Percentiles rank a stretch among this genome's conserved stretches.
phyloP scores from a whole-genome alignment of 305 asterid genomes.

The Fraxinus angustifolia region DNA sequence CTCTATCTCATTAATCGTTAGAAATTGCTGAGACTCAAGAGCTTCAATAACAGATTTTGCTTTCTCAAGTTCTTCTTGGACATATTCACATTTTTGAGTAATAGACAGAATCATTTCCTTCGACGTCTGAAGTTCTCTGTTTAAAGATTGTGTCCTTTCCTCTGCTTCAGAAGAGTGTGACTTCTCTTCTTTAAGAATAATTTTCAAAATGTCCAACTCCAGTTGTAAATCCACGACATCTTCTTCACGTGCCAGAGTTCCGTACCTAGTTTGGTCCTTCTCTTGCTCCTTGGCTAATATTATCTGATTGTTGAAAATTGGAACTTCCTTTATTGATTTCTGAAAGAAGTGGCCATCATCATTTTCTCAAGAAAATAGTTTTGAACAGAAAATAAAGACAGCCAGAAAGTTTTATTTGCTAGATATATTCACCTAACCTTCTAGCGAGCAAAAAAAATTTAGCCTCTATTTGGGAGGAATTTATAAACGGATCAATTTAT shows the following conservation, averaged over 20 bases:
- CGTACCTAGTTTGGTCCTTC: slow-evolving; percentile 30
- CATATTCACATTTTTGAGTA: slow-evolving; percentile 48
- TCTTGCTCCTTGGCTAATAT: slow-evolving; percentile 28
- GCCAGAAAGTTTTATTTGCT: not conserved
- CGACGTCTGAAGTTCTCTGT: slow-evolving; percentile 57
- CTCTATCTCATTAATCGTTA: slow-evolving; percentile 64
- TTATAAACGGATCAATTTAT: not conserved
- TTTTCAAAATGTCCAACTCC: slow-evolving; percentile 82
- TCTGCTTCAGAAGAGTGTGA: slow-evolving; percentile 46
- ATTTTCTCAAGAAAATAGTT: slow-evolving; percentile 10
- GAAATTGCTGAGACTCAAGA: slow-evolving; percentile 80
- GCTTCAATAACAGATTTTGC: slow-evolving; percentile 72
- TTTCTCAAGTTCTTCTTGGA: slow-evolving; percentile 57
- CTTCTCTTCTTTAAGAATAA: slow-evolving; percentile 82
- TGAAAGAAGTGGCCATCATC: slow-evolving; percentile 30
- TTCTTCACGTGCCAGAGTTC: slow-evolving; percentile 41
- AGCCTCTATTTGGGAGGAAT: not conserved
- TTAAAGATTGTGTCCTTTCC: slow-evolving; percentile 46
- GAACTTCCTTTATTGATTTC: slow-evolving; percentile 73
- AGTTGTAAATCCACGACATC: slow-evolving; percentile 70
- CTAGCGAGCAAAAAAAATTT: not conserved
- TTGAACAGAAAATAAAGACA: not conserved
- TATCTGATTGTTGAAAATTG: slow-evolving; percentile 36
- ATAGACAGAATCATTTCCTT: slow-evolving; percentile 43
- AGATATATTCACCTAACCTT: not conserved